Conservation (phyloP, 2,329 filamentous ascomycete genomes). For the Stemphylium vesicarium region DNA sequence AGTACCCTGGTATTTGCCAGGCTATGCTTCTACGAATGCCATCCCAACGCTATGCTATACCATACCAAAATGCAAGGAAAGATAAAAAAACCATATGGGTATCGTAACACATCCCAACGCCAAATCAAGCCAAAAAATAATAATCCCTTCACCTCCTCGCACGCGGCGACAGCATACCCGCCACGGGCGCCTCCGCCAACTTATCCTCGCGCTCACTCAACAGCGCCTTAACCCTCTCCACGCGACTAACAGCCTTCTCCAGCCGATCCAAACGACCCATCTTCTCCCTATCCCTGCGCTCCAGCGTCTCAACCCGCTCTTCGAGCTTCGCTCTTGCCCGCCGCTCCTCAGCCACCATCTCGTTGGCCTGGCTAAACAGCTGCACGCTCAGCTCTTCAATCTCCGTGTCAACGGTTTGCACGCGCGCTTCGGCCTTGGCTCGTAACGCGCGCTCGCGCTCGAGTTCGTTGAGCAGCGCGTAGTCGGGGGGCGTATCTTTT, state of each 20-base stretch:
- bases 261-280: constrained; percentile 70
- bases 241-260: constrained; percentile 72
- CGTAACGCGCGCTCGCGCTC: constrained; percentile 71
- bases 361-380: constrained; percentile 82
- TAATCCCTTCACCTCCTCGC: constrained; percentile 1
- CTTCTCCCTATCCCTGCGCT: constrained; percentile 74
- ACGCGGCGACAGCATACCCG: background rate
- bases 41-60: constrained; percentile 2
- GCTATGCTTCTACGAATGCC: no score
- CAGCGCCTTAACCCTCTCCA: constrained; percentile 72
- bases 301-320: constrained; percentile 71
- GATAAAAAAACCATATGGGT: constrained; percentile 9
- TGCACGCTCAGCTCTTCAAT: constrained; percentile 78
- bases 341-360: constrained; percentile 83
- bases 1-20: no score
- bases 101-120: constrained; percentile 9
- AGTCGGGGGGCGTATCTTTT: constrained; percentile 33
- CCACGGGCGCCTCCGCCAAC: background rate
- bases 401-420: constrained; percentile 71
- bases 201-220: constrained; percentile 46
- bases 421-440: constrained; percentile 70
- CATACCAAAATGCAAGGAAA: constrained; percentile 7
- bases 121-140: background rate
- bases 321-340: constrained; percentile 73
- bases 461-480: constrained; percentile 67